A percentile compares a stretch with the other conserved stretches of the same genome.
Evolutionary conservation across 352 stramenopile genomes (phyloP).

Genomic region (Phytophthora cajani): DNA sequence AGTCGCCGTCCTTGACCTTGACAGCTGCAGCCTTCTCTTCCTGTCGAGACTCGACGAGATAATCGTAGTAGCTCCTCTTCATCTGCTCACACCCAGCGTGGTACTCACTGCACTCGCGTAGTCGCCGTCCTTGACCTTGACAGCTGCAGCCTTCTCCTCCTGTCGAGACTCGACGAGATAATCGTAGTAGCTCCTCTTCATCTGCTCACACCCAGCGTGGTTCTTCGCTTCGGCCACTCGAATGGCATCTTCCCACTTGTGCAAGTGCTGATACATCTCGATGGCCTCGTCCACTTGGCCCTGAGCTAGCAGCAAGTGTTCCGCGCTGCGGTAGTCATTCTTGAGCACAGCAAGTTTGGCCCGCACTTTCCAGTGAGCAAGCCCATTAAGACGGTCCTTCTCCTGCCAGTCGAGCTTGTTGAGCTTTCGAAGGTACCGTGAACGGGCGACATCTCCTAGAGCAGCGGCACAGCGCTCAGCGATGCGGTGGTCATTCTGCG

Average conservation of each 20-base stretch:
- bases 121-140: conserved; percentile 94
- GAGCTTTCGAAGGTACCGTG: conserved; percentile 89
- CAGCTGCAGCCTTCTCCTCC: conserved; percentile 89
- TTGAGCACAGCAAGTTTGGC: conserved; percentile 85
- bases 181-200: conserved; percentile 93
- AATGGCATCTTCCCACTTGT: conserved; percentile 96
- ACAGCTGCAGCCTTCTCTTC: conserved; percentile 92
- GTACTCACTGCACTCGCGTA: conserved; percentile 87
- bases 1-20: conserved; percentile 93
- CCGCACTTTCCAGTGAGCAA: conserved; percentile 90
- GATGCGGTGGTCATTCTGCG: conserved; percentile 90
- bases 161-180: conserved; percentile 93
- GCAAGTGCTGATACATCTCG: conserved; percentile 95
- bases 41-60: conserved; percentile 92
- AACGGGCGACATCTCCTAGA: conserved; percentile 89
- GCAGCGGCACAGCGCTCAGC: conserved; percentile 92
- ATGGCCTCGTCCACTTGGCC: conserved; percentile 94
- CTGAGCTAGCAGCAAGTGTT: conserved; percentile 92
- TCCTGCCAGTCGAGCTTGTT: conserved; percentile 92
- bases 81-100: conserved; percentile 84
- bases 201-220: conserved; percentile 79
- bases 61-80: conserved; percentile 93
- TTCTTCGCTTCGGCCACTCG: conserved; percentile 88
- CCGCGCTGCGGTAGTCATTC: conserved; percentile 91
- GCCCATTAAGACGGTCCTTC: conserved; percentile 73